Conservation (phyloP, 306 rosid genomes). For the cucumber (Cucumis sativus) region DNA sequence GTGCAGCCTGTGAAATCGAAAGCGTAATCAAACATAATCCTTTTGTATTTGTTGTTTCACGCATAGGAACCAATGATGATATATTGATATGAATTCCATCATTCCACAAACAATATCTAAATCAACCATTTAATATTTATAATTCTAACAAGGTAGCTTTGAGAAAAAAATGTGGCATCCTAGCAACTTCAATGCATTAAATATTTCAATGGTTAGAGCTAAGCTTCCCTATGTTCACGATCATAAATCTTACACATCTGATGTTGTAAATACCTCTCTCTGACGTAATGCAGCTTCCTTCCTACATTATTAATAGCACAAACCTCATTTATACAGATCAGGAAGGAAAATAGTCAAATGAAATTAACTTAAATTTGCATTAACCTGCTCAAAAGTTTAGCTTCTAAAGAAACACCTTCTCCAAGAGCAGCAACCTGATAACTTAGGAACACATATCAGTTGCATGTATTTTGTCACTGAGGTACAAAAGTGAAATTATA, state of each 20-base stretch:
- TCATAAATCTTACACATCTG: neutral
- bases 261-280: constrained; percentile 53
- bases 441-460: neutral
- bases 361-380: constrained; percentile 19
- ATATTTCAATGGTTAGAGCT: neutral
- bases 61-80: neutral
- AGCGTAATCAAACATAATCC: neutral
- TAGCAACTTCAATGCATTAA: neutral
- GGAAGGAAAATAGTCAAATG: constrained; percentile 11
- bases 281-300: constrained; percentile 85
- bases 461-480: neutral
- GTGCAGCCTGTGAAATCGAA: constrained; percentile 56
- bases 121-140: neutral
- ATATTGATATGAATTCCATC: neutral
- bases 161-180: neutral
- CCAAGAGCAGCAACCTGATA: constrained; percentile 82
- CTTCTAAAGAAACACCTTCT: constrained; percentile 95
- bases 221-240: neutral
- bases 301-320: constrained; percentile 34
- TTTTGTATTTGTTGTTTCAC: neutral
- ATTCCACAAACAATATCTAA: neutral
- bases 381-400: constrained; percentile 96
- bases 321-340: constrained; percentile 12
- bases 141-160: neutral
- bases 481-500: neutral